A percentile compares a stretch with the other conserved stretches of the same genome.
Conservation (phyloP, 2,329 filamentous ascomycete species). For the Bimuria novae-zelandiae region DNA sequence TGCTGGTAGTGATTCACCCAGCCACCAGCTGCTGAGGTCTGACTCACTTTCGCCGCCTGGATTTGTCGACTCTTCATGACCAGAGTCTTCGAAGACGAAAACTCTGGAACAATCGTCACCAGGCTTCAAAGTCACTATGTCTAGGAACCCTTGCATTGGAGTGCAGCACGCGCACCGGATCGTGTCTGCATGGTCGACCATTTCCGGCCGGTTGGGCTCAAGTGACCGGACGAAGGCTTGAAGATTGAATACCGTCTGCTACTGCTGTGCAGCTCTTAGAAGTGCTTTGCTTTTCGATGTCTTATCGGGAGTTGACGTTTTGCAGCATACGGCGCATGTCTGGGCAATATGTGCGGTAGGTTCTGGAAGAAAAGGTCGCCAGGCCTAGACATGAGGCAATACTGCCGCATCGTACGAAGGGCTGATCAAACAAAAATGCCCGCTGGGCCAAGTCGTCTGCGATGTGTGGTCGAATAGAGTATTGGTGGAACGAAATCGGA, state of each 20-base stretch:
- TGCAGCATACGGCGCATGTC: no score
- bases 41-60: background rate
- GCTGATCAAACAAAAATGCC: background rate
- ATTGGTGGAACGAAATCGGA: background rate
- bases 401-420: background rate
- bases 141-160: background rate
- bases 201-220: background rate
- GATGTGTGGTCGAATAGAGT: background rate
- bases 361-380: no score
- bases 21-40: conserved; percentile 11
- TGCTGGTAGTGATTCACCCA: background rate
- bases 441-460: background rate
- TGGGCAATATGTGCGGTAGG: no score
- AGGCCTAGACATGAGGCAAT: background rate
- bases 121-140: background rate
- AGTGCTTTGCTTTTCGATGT: background rate
- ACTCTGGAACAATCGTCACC: background rate
- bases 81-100: background rate
- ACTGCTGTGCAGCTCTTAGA: background rate
- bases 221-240: conserved; percentile 1
- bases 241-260: background rate
- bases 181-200: background rate
- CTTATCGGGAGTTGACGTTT: no score
- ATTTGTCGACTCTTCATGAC: background rate
- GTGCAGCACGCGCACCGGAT: background rate